Conservation (phyloP, 768 basidiomycete genomes). For the Coprinellus micaceus region DNA sequence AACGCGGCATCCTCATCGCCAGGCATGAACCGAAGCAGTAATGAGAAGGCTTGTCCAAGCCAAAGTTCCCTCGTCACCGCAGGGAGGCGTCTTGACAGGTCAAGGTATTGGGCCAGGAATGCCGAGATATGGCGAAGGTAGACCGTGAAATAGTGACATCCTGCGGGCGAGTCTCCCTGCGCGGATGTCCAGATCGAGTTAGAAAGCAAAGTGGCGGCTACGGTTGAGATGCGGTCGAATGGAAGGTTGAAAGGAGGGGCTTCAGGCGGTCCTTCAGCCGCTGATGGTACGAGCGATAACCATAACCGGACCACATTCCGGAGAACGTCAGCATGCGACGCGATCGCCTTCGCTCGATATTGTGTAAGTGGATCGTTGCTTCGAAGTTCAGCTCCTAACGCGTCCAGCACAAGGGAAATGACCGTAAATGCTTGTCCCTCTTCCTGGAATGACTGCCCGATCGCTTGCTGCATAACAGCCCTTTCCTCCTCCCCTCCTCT, state of each 20-base stretch:
- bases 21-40: constrained; percentile 54
- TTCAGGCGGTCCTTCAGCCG: constrained; percentile 32
- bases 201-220: constrained; percentile 46
- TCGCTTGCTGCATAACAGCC: constrained; percentile 28
- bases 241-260: constrained; percentile 63
- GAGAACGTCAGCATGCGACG: constrained; percentile 34
- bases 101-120: constrained; percentile 52
- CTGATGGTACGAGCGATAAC: constrained; percentile 55
- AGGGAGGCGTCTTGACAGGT: constrained; percentile 56
- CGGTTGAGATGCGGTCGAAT: constrained; percentile 48
- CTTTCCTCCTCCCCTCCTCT: constrained; percentile 66
- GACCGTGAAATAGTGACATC: constrained; percentile 20
- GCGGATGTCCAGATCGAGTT: constrained; percentile 50
- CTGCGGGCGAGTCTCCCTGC: constrained; percentile 16
- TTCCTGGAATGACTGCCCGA: constrained; percentile 14
- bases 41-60: constrained; percentile 61
- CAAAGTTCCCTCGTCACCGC: constrained; percentile 55
- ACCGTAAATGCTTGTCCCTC: constrained; percentile 34
- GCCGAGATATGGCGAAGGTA: constrained; percentile 52
- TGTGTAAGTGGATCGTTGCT: constrained; percentile 13
- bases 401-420: constrained; percentile 28
- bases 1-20: constrained; percentile 70
- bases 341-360: constrained; percentile 24
- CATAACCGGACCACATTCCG: constrained; percentile 56
- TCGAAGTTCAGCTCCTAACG: constrained; percentile 32